Conservation (phyloP, 2,329 filamentous ascomycete species). For the Phaeosphaeria sp. region DNA sequence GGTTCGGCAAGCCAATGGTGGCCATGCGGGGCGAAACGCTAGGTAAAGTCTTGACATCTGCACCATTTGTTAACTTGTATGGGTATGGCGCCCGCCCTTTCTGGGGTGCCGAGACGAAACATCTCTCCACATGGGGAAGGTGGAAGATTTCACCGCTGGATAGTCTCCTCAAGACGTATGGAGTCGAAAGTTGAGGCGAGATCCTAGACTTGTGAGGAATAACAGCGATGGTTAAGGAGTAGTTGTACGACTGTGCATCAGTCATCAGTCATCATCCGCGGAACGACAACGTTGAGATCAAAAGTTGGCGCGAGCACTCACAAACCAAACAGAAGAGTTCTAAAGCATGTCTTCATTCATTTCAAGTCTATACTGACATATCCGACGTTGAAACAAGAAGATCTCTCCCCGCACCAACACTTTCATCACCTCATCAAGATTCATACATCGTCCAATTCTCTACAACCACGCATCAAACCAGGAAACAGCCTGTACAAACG, state of each 20-base stretch:
- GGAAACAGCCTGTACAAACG: slow-evolving; percentile 45
- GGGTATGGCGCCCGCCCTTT: slow-evolving; percentile 19
- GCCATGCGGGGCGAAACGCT: not conserved
- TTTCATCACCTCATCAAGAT: not conserved
- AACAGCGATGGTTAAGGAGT: too few species aligned
- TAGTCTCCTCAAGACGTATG: too few species aligned
- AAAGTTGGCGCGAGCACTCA: too few species aligned
- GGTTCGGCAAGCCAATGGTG: slow-evolving; percentile 5
- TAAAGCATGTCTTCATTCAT: not conserved
- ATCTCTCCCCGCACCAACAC: not conserved
- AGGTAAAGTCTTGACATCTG: not conserved
- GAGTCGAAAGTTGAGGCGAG: too few species aligned
- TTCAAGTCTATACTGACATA: not conserved
- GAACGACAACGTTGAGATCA: too few species aligned
- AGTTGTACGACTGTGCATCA: not conserved
- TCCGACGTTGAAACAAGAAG: not conserved
- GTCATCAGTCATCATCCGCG: too few species aligned
- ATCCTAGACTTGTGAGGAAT: too few species aligned
- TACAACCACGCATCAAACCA: slow-evolving; percentile 47
- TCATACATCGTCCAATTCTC: not conserved
- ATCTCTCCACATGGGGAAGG: not conserved
- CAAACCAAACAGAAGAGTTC: too few species aligned
- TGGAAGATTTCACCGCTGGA: not conserved
- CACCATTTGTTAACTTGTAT: slow-evolving; percentile 1
- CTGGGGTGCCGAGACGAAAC: not conserved